Conservation (phyloP, 352 stramenopile species). For the Thraustochytrium sp. region DNA sequence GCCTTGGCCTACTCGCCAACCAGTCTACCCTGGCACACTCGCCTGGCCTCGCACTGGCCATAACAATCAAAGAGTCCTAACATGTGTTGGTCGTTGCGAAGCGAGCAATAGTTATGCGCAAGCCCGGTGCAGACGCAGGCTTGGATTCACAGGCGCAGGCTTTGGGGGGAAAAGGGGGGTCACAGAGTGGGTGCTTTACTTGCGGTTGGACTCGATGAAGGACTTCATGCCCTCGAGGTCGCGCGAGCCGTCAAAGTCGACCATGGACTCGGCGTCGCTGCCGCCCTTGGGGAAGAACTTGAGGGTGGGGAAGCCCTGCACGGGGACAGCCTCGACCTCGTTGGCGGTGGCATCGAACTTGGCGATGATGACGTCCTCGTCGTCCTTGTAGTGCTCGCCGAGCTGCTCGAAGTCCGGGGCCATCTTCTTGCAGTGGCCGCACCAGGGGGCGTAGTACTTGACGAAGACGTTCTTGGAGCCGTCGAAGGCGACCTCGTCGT, state of each 20-base stretch:
- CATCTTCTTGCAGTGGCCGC: constrained; percentile 68
- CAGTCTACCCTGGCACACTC: no score
- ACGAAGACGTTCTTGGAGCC: constrained; percentile 79
- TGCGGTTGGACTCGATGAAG: constrained; percentile 53
- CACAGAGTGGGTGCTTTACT: no score
- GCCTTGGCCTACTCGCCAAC: no score
- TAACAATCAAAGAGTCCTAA: no score
- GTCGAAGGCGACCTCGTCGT: constrained; percentile 77
- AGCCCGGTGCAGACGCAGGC: neutral
- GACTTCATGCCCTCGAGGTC: constrained; percentile 47
- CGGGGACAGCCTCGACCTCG: constrained; percentile 82
- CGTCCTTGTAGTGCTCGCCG: constrained; percentile 63
- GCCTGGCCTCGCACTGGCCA: no score
- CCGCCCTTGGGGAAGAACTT: constrained; percentile 78
- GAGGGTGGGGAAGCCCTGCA: constrained; percentile 88
- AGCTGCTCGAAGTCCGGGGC: constrained; percentile 71
- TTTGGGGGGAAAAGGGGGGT: no score
- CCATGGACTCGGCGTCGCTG: constrained; percentile 31
- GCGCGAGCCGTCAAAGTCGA: constrained; percentile 50
- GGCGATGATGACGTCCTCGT: constrained; percentile 82
- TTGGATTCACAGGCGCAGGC: no score
- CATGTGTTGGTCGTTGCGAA: no score
- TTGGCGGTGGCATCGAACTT: constrained; percentile 93
- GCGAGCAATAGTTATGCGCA: no score
- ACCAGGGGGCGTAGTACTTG: constrained; percentile 86